These are phyloP conservation scores for Posidonia australis DNA, from an alignment of 106 monocot genomes.

Conservation along the genomic window DNA sequence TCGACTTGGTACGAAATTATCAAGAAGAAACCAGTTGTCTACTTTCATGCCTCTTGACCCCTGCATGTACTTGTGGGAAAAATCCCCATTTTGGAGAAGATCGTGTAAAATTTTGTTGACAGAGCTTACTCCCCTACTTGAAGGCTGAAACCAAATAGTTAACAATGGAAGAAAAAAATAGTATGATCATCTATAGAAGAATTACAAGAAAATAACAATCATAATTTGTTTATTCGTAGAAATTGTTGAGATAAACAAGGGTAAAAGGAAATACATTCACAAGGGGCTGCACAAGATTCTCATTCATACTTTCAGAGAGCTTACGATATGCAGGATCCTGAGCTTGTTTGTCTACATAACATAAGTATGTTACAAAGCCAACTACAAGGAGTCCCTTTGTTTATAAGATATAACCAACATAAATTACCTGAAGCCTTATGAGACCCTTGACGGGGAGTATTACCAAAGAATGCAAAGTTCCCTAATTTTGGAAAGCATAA, in stretches of 20 bases:
- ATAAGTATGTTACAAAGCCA: not conserved
- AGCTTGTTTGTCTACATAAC: slow-evolving; percentile 15
- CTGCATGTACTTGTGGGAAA: slow-evolving; percentile 36
- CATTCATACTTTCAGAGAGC: slow-evolving; percentile 34
- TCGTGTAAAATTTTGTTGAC: slow-evolving; percentile 50
- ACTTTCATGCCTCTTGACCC: slow-evolving; percentile 39
- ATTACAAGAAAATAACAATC: not conserved
- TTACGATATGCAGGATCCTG: slow-evolving; percentile 36
- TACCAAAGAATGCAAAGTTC: not conserved
- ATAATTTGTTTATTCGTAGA: no score
- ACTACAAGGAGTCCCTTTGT: not conserved
- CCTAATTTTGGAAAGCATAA: not conserved
- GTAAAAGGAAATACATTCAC: slow-evolving; percentile 18
- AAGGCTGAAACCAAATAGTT: slow-evolving; percentile 19
- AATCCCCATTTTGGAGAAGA: slow-evolving; percentile 72
- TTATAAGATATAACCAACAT: not conserved
- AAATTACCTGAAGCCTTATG: not conserved
- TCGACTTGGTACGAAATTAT: slow-evolving; percentile 53
- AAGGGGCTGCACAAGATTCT: slow-evolving; percentile 31
- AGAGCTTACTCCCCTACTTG: slow-evolving; percentile 21
- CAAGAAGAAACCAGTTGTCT: slow-evolving; percentile 62
- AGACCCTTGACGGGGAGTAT: not conserved
- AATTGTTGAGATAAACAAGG: not conserved
- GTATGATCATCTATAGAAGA: not conserved
- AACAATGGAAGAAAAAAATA: not conserved